Evolutionary conservation across 2,329 filamentous ascomycete genomes (phyloP).

Genomic region (Exophiala sp.): DNA sequence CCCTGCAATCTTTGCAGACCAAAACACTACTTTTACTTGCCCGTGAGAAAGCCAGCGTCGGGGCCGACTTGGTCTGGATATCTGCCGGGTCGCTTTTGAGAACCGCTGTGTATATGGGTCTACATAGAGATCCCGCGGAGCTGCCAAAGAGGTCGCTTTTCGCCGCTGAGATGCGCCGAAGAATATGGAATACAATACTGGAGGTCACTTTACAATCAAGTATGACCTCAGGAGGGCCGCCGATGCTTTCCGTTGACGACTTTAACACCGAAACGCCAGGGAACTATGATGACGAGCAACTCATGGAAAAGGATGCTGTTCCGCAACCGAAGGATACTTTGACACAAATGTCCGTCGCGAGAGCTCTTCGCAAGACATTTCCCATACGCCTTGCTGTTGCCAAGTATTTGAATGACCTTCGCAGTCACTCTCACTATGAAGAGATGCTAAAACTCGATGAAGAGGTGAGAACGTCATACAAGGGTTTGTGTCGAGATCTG

Average conservation of each 20-base stretch:
- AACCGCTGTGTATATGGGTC: constrained; percentile 61
- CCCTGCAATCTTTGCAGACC: constrained; percentile 51
- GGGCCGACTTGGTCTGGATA: constrained; percentile 37
- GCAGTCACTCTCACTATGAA: constrained; percentile 26
- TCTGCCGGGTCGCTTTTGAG: constrained; percentile 38
- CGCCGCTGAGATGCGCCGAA: constrained; percentile 29
- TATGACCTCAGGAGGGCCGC: constrained; percentile 31
- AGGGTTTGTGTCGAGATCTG: constrained; percentile 32
- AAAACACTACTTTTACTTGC: constrained; percentile 38
- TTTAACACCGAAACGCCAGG: constrained; percentile 30
- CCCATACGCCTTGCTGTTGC: constrained; percentile 36
- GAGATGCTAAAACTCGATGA: constrained; percentile 34
- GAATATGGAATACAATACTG: constrained; percentile 36
- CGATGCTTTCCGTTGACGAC: constrained; percentile 31
- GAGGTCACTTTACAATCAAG: constrained; percentile 34
- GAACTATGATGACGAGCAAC: constrained; percentile 27
- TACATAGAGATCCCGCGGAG: constrained; percentile 54
- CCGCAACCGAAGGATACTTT: constrained; percentile 30
- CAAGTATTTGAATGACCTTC: constrained; percentile 31
- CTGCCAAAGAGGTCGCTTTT: constrained; percentile 28
- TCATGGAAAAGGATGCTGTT: constrained; percentile 26
- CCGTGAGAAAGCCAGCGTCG: constrained; percentile 35
- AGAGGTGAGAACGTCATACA: constrained; percentile 47
- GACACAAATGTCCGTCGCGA: constrained; percentile 36
- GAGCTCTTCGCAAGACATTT: constrained; percentile 37